Evolutionary conservation across 768 basidiomycete species (phyloP).

Genomic region (Leucosporidium yakuticum): DNA sequence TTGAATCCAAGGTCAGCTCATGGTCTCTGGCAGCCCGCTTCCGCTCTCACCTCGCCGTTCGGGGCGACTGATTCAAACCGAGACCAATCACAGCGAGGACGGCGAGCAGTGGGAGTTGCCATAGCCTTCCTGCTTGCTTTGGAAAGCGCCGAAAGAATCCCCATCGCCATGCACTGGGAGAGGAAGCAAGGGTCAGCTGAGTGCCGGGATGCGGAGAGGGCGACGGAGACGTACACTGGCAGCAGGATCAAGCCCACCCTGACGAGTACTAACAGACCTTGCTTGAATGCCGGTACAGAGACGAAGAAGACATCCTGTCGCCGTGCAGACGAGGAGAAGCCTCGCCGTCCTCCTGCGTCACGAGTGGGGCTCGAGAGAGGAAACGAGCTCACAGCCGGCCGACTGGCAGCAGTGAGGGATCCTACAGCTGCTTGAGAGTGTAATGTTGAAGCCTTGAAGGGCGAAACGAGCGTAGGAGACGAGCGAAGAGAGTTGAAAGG

Average conservation of each 20-base stretch:
- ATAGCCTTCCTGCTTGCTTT: conserved; percentile 42
- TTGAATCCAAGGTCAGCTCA: conserved; percentile 46
- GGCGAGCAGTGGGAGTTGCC: conserved; percentile 48
- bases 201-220: not conserved
- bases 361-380: no score
- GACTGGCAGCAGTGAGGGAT: no score
- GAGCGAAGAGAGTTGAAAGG: no score
- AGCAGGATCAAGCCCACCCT: conserved; percentile 42
- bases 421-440: no score
- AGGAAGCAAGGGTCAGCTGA: not conserved
- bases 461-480: no score
- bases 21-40: conserved; percentile 45
- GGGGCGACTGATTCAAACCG: not conserved
- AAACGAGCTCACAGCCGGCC: no score
- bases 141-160: conserved; percentile 47
- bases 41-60: not conserved
- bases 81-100: conserved; percentile 10
- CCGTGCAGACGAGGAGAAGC: conserved; percentile 42
- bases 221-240: conserved; percentile 15
- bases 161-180: conserved; percentile 17
- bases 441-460: no score
- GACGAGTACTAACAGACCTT: conserved; percentile 44
- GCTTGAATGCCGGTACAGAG: conserved; percentile 48
- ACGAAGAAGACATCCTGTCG: conserved; percentile 48
- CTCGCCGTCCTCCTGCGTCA: not conserved